Base-by-base conservation (phyloP, 768 basidiomycete species). In the Flagelloscypha sp. region DNA sequence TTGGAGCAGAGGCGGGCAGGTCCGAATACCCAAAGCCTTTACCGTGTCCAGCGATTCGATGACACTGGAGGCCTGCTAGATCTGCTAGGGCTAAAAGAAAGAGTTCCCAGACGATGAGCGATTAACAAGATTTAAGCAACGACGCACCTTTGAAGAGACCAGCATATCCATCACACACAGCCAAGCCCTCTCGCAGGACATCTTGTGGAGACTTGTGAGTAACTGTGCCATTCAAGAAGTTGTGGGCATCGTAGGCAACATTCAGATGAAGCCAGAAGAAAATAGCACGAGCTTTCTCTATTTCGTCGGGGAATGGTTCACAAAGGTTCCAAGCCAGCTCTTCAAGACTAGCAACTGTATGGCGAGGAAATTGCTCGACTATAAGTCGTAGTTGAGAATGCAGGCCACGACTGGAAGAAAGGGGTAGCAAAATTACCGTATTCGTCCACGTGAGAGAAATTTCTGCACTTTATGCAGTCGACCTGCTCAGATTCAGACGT, bases 161-260 rank as follows among this genome's bases (percentile, higher is more conserved):
- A 3, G 68, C 63, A 43, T 69, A 70, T 12, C 70, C 70, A 33
- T 67, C 68, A 40, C 70, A 72, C 7, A 70, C 68, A 21, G 68
- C 70, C 4, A 68, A 49, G 3, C 70, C 70, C 17, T 63, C 61
- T 2, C 48, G 45, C 1, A 70, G 48, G 7, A 62, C 66, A 6
- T 58, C 54, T 29, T 62, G 58, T 12, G 65, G 53, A 2, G 66
- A 63, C 1, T 58, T 46, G 24, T 47, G 35, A 35, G 52, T 46
- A 30, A 70, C 28, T 37, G 64, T 63, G 19, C 64, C 65, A 6
- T 64, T 59, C 38, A 70, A 60, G 49, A 72, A 70, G 10, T 62
- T 40, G 16, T 56, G 54, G 18, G 57, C 44, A 42, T 70, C 67
- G 7, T 32, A 42, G 10, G 55, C 50, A 43, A 72, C 65, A 43